Conservation (phyloP, 78 protist species). For the Emiliania huxleyi region DNA sequence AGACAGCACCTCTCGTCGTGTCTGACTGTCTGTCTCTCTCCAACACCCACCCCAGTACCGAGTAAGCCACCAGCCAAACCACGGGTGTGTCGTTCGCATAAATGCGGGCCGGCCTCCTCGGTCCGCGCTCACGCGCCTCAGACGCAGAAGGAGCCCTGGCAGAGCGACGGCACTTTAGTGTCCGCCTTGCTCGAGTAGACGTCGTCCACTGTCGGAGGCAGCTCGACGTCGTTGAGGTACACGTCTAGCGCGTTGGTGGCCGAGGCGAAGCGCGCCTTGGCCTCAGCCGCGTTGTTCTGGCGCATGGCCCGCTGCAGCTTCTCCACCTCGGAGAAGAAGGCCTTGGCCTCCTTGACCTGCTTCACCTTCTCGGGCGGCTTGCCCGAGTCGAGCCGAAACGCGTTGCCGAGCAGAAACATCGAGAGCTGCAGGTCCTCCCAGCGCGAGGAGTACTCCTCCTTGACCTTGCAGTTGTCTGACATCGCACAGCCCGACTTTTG, state of each 20-base stretch:
- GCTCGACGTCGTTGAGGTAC: background rate
- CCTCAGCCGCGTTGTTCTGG: background rate
- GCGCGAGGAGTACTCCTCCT: background rate
- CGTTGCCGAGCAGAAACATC: conserved; percentile 27
- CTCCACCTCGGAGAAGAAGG: background rate
- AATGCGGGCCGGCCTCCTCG: no score
- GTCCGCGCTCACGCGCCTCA: no score
- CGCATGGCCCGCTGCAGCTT: background rate
- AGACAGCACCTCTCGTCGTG: no score
- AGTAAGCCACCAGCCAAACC: no score
- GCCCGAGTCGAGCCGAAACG: conserved; percentile 1
- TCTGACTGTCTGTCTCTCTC: no score
- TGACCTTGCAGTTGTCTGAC: background rate
- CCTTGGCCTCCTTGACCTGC: background rate
- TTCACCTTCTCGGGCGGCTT: background rate
- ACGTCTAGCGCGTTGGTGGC: background rate
- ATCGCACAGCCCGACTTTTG: background rate
- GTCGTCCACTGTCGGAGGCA: background rate
- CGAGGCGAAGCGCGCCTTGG: background rate
- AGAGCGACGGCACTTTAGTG: background rate
- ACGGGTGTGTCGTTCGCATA: no score
- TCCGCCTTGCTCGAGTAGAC: background rate
- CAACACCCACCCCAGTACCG: no score
- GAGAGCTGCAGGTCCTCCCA: conserved; percentile 2
- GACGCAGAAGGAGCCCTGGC: conserved; percentile 4